Evolutionary conservation across 768 basidiomycete genomes (phyloP).

Genomic region (Mrakia hoshinonis): DNA sequence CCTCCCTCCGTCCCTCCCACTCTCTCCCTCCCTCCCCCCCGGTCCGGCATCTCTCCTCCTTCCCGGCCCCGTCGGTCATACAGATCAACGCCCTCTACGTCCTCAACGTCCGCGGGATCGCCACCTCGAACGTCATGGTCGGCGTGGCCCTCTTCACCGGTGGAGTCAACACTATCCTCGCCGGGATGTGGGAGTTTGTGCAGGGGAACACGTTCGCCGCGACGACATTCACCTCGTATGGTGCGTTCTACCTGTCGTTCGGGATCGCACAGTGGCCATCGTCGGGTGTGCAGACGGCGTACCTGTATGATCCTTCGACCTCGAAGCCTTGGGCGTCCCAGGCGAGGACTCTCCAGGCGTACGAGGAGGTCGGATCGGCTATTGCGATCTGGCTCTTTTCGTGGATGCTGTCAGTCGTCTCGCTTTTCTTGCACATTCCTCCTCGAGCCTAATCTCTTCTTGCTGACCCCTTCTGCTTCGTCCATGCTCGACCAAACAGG

Average conservation of each 20-base stretch:
- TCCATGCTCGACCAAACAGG: too few relatives aligned
- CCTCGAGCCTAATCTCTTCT: not conserved
- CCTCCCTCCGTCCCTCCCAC: too few relatives aligned
- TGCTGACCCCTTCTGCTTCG: not conserved
- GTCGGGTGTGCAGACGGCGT: not conserved
- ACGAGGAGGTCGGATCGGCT: not conserved
- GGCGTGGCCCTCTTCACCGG: not conserved
- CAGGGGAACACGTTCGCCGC: not conserved
- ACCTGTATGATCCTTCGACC: not conserved
- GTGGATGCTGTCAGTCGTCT: too few relatives aligned
- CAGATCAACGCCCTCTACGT: not conserved
- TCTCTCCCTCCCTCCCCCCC: too few relatives aligned
- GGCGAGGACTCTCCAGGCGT: not conserved
- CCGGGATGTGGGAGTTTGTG: conserved; percentile 6
- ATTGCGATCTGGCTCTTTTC: not conserved
- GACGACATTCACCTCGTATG: not conserved
- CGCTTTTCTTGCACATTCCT: too few relatives aligned
- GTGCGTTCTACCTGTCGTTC: conserved; percentile 1
- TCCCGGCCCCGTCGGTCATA: too few relatives aligned
- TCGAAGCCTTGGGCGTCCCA: not conserved
- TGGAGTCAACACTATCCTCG: not conserved
- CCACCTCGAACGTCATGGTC: not conserved
- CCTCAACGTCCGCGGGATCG: not conserved
- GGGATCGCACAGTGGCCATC: not conserved
- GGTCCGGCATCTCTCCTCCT: too few relatives aligned